Conservation (phyloP, 768 basidiomycete species). For the Tephrocybe rancida region DNA sequence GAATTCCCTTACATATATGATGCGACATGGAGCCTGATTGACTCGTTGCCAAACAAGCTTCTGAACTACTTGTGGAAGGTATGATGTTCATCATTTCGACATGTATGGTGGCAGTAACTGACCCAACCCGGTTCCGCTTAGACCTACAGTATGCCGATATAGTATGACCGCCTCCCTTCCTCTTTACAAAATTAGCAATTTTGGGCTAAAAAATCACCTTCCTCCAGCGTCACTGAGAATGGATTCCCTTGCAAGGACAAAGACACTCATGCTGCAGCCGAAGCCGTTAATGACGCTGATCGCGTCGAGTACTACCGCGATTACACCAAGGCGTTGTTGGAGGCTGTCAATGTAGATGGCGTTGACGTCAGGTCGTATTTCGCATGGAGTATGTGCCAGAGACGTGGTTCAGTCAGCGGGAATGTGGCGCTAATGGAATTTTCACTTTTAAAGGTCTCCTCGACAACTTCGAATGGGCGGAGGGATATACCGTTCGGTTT, state of each 20-base stretch:
- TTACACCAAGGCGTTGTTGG: conserved; percentile 51
- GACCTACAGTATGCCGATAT: conserved; percentile 52
- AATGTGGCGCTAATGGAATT: neutral
- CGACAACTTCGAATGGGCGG: conserved; percentile 77
- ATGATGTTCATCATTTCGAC: too few species aligned
- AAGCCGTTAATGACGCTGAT: conserved; percentile 57
- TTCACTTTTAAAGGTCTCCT: conserved; percentile 47
- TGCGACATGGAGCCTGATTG: neutral
- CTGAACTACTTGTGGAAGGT: conserved; percentile 73
- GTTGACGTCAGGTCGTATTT: conserved; percentile 64
- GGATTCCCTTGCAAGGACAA: conserved; percentile 69
- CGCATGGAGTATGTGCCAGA: conserved; percentile 57
- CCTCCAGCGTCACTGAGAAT: conserved; percentile 72
- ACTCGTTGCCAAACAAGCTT: conserved; percentile 30
- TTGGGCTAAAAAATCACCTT: too few species aligned
- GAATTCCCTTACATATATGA: neutral
- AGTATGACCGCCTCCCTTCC: conserved; percentile 33
- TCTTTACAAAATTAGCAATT: too few species aligned
- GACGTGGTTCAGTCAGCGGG: neutral
- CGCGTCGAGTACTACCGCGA: conserved; percentile 66
- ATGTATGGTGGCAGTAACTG: neutral
- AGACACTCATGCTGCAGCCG: conserved; percentile 41
- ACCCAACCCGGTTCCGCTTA: conserved; percentile 13
- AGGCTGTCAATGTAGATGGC: conserved; percentile 56
- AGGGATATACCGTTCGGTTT: conserved; percentile 68